A percentile compares a stretch with the other conserved stretches of the same genome.
phyloP scores from a whole-genome alignment of 169 alveolate genomes.

The Plasmodium relictum region DNA sequence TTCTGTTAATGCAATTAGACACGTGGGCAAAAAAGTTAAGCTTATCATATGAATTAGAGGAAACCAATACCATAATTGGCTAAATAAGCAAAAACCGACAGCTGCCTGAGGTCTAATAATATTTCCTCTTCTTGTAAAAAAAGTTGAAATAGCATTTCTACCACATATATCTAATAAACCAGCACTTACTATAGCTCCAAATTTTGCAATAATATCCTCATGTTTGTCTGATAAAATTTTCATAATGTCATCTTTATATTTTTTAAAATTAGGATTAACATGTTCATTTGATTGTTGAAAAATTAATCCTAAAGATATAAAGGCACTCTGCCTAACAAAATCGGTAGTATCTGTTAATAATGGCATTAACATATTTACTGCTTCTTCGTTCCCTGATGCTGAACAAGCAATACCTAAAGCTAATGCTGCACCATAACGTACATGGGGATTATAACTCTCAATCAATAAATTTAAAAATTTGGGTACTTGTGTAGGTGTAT shows the following conservation, averaged over 20 bases:
- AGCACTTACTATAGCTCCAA: slow-evolving; percentile 95
- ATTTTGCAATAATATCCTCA: slow-evolving; percentile 96
- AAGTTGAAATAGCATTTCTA: slow-evolving; percentile 82
- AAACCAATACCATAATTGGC: slow-evolving; percentile 99
- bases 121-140: slow-evolving; percentile 88
- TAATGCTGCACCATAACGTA: slow-evolving; percentile 98
- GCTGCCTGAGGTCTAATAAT: slow-evolving; percentile 94
- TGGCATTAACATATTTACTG: slow-evolving; percentile 93
- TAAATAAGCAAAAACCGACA: slow-evolving; percentile 95
- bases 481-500: slow-evolving; percentile 91
- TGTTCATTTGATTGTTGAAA: slow-evolving; percentile 93
- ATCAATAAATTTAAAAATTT: slow-evolving; percentile 92
- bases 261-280: slow-evolving; percentile 88
- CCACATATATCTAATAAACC: slow-evolving; percentile 97
- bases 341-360: slow-evolving; percentile 95
- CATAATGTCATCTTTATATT: slow-evolving; percentile 88
- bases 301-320: slow-evolving; percentile 90
- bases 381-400: slow-evolving; percentile 94
- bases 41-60: slow-evolving; percentile 95
- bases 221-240: slow-evolving; percentile 94
- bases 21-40: slow-evolving; percentile 93
- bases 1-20: slow-evolving; percentile 90
- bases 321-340: slow-evolving; percentile 98
- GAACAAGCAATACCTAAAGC: slow-evolving; percentile 99
- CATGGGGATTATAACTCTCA: slow-evolving; percentile 98